A percentile compares a stretch with the other conserved stretches of the same genome.
Evolutionary conservation across 495 filamentous ascomycete species (phyloP).

Genomic region (Neurospora sp.): DNA sequence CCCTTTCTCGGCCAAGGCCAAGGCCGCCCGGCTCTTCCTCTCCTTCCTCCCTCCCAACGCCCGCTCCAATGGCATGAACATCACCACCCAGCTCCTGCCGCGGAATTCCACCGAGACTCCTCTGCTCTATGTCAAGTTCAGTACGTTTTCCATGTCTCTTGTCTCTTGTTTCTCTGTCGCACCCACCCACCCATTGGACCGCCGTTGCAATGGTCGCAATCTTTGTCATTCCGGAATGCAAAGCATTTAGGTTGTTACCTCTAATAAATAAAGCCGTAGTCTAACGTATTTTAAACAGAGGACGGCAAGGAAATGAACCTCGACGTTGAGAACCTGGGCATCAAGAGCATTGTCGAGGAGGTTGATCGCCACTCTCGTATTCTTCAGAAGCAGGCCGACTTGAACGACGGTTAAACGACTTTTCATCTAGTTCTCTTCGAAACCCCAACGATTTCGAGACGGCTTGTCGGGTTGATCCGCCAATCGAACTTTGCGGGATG

Average conservation of each 20-base stretch:
- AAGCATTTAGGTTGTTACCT: too few relatives aligned
- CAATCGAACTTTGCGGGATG: background rate
- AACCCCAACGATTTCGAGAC: background rate
- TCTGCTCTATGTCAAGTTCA: slow-evolving; percentile 68
- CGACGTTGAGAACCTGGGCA: slow-evolving; percentile 64
- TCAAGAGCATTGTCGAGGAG: slow-evolving; percentile 80
- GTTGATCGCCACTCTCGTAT: slow-evolving; percentile 78
- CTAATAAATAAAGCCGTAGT: too few relatives aligned
- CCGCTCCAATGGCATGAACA: slow-evolving; percentile 56
- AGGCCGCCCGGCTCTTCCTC: slow-evolving; percentile 78
- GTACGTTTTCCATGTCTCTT: slow-evolving; percentile 37
- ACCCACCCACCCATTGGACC: background rate
- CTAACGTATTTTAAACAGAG: slow-evolving; percentile 39
- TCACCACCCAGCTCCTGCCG: slow-evolving; percentile 70
- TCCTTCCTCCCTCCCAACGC: slow-evolving; percentile 75
- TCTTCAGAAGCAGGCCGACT: slow-evolving; percentile 70
- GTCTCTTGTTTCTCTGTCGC: background rate
- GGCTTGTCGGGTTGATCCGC: background rate
- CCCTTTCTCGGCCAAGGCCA: slow-evolving; percentile 69
- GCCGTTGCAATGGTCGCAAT: background rate
- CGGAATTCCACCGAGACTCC: slow-evolving; percentile 50
- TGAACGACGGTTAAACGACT: slow-evolving; percentile 44
- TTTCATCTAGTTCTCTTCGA: background rate
- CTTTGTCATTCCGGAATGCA: too few relatives aligned
- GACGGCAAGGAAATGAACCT: slow-evolving; percentile 71